Percentiles rank a stretch among this genome's conserved stretches.
Evolutionary conservation across 2,329 filamentous ascomycete genomes (phyloP).

Genomic region (Trichoderma simmonsii): DNA sequence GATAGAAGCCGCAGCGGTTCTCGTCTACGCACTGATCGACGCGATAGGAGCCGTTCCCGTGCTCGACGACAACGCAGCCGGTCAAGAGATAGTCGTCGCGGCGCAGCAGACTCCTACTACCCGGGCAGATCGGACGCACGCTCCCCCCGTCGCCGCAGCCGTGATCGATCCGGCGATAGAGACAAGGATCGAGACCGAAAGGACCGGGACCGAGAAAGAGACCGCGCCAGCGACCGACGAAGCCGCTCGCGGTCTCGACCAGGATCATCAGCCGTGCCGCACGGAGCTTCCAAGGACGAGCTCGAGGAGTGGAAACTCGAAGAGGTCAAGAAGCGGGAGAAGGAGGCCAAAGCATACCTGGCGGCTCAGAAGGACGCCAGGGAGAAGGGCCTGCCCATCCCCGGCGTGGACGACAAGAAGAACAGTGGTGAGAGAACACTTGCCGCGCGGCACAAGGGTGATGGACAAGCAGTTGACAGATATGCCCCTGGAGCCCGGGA

Average conservation of each 20-base stretch:
- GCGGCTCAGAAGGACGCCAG: slow-evolving; percentile 60
- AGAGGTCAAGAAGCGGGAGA: slow-evolving; percentile 60
- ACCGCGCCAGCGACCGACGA: slow-evolving; percentile 35
- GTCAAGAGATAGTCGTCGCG: slow-evolving; percentile 25
- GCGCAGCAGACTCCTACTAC: slow-evolving; percentile 24
- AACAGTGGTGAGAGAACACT: slow-evolving; percentile 45
- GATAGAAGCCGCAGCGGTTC: slow-evolving; percentile 35
- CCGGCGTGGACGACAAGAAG: slow-evolving; percentile 54
- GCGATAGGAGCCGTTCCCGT: slow-evolving; percentile 27
- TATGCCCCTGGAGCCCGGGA: slow-evolving; percentile 47
- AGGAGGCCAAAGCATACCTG: slow-evolving; percentile 62
- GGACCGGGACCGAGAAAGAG: slow-evolving; percentile 24
- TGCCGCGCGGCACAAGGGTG: slow-evolving; percentile 32
- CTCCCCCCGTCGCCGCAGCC: slow-evolving; percentile 28
- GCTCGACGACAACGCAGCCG: slow-evolving; percentile 23
- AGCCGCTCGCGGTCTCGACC: slow-evolving; percentile 46
- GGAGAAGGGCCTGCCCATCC: slow-evolving; percentile 56
- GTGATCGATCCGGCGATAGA: slow-evolving; percentile 28
- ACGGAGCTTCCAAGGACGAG: slow-evolving; percentile 44
- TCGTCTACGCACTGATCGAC: slow-evolving; percentile 33
- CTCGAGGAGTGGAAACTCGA: slow-evolving; percentile 58
- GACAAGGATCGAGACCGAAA: slow-evolving; percentile 28
- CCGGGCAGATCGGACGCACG: slow-evolving; percentile 22
- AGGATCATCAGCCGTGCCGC: slow-evolving; percentile 35
- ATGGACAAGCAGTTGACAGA: slow-evolving; percentile 39